Base-by-base conservation (phyloP, 2,329 filamentous ascomycete genomes). In the Trichoderma atroviride region DNA sequence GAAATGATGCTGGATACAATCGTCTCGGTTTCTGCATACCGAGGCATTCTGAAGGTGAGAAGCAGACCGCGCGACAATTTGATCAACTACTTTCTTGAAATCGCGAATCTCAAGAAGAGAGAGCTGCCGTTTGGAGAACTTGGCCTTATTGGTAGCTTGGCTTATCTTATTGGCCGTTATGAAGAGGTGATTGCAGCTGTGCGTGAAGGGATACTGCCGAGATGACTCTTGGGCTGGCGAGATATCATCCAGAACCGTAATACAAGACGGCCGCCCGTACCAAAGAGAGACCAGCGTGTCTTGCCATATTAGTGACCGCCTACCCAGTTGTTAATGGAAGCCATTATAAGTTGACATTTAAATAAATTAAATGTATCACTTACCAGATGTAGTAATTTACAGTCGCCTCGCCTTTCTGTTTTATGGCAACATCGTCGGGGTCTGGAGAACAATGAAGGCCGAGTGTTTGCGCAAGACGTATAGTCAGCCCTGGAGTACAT, bases 251-350 rank as follows among this genome's bases (percentile, higher is more conserved):
- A 53, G 5, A 22, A 64, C 61, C 1, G 11, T 31, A 29, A 64
- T 40, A 19, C 61, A 64, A 10, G 47, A 64, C 10, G 50, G 61
- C 5, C 50, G 33, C 24, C 50, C 61, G n/a, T 64, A 64, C 27
- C 31, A 64, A 40, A 64, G 19, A 3, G 61, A 64, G 9, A 64
- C 33, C 19, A 64, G 10, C 1, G 61, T 64, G n/a, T 64, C 50
- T 37, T 64, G 61, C 61, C 61, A 64, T 64, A 64, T 64, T 13
- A 64, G n/a, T 14, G 47, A 37, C 56, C 61, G 61, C 61, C 61
- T 64, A 43, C 10, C 22, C 10, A 40, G 11, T 43, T 43, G 40
- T 43, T 43, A 19, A 43, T 31, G 5, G 3, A 9, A 27, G 9
- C 11, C 5, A 5, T 7, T 5, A 40, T 64, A 14, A 64, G 19